Conservation (phyloP, 805 yeast species). For the Wickerhamiella bombiphila region DNA sequence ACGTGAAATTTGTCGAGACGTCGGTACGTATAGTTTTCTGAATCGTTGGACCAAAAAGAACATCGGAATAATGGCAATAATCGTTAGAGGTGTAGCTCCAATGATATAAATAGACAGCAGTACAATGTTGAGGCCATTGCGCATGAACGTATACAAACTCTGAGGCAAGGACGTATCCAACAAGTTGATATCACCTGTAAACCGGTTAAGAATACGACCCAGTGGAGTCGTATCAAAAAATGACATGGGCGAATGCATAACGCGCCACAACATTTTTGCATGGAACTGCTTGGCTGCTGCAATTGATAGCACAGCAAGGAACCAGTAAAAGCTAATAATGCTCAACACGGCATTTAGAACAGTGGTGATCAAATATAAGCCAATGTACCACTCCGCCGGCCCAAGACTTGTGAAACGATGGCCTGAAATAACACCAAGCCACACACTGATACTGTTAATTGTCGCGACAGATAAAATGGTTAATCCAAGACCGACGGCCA, state of each 20-base stretch:
- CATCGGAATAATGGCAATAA: slow-evolving; percentile 42
- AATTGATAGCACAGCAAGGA: slow-evolving; percentile 39
- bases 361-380: slow-evolving; percentile 45
- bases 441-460: slow-evolving; percentile 7
- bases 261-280: slow-evolving; percentile 51
- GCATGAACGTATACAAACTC: slow-evolving; percentile 40
- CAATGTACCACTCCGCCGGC: slow-evolving; percentile 37
- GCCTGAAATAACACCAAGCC: slow-evolving; percentile 12
- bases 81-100: slow-evolving; percentile 53
- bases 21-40: slow-evolving; percentile 49
- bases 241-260: slow-evolving; percentile 77
- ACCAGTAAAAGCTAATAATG: slow-evolving; percentile 29
- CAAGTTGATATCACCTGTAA: slow-evolving; percentile 52
- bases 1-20: slow-evolving; percentile 63
- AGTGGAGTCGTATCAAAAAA: slow-evolving; percentile 90
- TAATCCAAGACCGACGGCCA: slow-evolving; percentile 23
- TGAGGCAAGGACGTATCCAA: slow-evolving; percentile 55
- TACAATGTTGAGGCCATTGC: slow-evolving; percentile 33
- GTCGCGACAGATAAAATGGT: slow-evolving; percentile 20
- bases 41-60: slow-evolving; percentile 43
- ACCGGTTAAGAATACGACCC: slow-evolving; percentile 77
- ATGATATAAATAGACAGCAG: slow-evolving; percentile 46
- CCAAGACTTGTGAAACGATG: slow-evolving; percentile 6
- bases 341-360: slow-evolving; percentile 24
- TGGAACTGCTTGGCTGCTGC: slow-evolving; percentile 27